Evolutionary conservation across 2,329 filamentous ascomycete genomes (phyloP), one percentile per base, ranked within the genome.

Genomic region (Albifimbria verrucaria): DNA sequence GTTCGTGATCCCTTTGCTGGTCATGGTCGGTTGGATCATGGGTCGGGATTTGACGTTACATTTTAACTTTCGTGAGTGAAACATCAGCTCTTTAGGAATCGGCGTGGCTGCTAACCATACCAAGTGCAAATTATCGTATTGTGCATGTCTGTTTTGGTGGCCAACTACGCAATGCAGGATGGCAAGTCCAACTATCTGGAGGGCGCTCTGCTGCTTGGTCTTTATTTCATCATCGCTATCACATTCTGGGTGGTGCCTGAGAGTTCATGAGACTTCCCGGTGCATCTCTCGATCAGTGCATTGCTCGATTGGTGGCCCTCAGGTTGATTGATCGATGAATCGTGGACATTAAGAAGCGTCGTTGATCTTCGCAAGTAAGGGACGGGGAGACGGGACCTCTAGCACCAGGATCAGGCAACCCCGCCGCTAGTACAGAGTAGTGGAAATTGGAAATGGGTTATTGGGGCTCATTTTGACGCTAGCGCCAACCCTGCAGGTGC

Each of bases 101-200:
- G n/a, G n/a, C n/a, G 22, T 18, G n/a, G 18, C 7, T 51, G 32
- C 59, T 65, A 54, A 65, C 50, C 22, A 32, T 65, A 24, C 26
- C 3, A 48, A 81, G 78, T 92, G 62, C 86, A 91, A 73, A 91
- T 88, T 0, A 85, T 92, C 41, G 83, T 87, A 1, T 92, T 92
- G 68, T 88, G 88, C 52, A 77, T 92, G 50, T 88, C 86, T 11
- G 87, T 89, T 2, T 71, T 92, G 42, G 87, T 92, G 26, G 88
- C 90, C 28, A 89, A 83, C 52, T 91, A 85, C 70, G 88, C 82
- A 3, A 87, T 92, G 41, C 86, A 90, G 65, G 90, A 93, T 64
- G 89, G 89, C 63, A 90, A 89, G 69, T 89, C 86, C 15, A 93
- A 93, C 70, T 93, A 93, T 61, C 81, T 93, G 21, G 89, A 93